phyloP scores from a whole-genome alignment of 495 filamentous ascomycete genomes.

The Penicillium ochrochloron region DNA sequence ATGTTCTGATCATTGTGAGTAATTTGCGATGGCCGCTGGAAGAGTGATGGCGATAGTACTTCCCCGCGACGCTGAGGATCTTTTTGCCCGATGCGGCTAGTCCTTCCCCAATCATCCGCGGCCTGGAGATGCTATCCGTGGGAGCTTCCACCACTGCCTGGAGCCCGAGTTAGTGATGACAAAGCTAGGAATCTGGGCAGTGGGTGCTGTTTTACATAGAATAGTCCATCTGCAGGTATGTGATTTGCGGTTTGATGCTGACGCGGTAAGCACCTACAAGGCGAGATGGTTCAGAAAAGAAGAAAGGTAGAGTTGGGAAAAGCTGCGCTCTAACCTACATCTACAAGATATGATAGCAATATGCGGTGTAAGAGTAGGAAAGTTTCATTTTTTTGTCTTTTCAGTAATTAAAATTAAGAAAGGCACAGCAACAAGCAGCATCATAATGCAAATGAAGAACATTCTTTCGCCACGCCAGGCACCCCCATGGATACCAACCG shows the following conservation, averaged over 20 bases:
- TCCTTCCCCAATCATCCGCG: constrained; percentile 1
- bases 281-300: background rate
- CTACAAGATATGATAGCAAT: background rate
- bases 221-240: no score
- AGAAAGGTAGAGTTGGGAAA: background rate
- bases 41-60: background rate
- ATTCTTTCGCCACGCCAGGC: background rate
- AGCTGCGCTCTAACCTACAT: background rate
- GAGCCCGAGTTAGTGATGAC: background rate
- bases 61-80: constrained; percentile 12
- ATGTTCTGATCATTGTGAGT: background rate
- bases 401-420: no score
- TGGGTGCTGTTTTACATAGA: background rate
- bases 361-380: background rate
- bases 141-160: background rate
- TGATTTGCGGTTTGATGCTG: background rate
- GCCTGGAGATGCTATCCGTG: background rate
- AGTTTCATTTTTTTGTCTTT: no score
- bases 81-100: constrained; percentile 24
- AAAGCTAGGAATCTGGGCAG: background rate
- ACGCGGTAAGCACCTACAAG: background rate
- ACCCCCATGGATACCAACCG: background rate
- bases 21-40: background rate
- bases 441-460: background rate
- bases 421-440: background rate